Conservation (phyloP, 208 protist species). For the Porcisia deanei region DNA sequence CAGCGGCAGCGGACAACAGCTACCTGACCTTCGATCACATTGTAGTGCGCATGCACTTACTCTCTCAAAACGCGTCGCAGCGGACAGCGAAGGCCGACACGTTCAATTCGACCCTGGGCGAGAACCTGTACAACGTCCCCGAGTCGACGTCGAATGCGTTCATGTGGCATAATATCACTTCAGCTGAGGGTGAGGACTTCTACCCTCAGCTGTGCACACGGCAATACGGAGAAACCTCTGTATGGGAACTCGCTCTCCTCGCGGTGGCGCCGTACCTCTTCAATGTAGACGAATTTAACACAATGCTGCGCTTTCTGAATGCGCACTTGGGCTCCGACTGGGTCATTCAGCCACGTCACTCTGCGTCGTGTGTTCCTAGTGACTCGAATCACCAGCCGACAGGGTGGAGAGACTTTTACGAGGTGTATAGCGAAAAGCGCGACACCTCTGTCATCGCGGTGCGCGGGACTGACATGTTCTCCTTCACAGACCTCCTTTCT, state of each 20-base stretch:
- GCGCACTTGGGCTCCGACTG: slow-evolving; percentile 64
- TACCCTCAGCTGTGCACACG: slow-evolving; percentile 77
- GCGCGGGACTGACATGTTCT: slow-evolving; percentile 77
- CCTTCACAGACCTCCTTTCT: slow-evolving; percentile 71
- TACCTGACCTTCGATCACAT: slow-evolving; percentile 77
- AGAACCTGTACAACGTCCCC: slow-evolving; percentile 21
- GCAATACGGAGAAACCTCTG: slow-evolving; percentile 57
- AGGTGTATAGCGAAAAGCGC: slow-evolving; percentile 65
- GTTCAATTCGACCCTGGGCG: slow-evolving; percentile 12
- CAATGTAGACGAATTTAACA: slow-evolving; percentile 49
- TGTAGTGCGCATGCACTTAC: slow-evolving; percentile 74
- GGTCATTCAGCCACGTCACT: slow-evolving; percentile 57
- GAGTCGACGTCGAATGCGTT: slow-evolving; percentile 38
- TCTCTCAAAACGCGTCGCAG: slow-evolving; percentile 34
- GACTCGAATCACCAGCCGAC: slow-evolving; percentile 61
- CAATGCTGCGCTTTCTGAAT: slow-evolving; percentile 73
- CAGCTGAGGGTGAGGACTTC: slow-evolving; percentile 45
- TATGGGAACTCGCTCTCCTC: slow-evolving; percentile 74
- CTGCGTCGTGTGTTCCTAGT: slow-evolving; percentile 36
- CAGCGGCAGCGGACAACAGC: slow-evolving; percentile 38
- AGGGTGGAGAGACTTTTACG: slow-evolving; percentile 66
- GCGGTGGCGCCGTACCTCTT: slow-evolving; percentile 67
- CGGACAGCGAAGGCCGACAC: slow-evolving; percentile 18
- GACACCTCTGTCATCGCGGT: slow-evolving; percentile 69
- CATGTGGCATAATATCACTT: slow-evolving; percentile 60